These are phyloP conservation scores for Acorus gramineus DNA, from an alignment of 106 monocot species.

Conservation along the genomic window DNA sequence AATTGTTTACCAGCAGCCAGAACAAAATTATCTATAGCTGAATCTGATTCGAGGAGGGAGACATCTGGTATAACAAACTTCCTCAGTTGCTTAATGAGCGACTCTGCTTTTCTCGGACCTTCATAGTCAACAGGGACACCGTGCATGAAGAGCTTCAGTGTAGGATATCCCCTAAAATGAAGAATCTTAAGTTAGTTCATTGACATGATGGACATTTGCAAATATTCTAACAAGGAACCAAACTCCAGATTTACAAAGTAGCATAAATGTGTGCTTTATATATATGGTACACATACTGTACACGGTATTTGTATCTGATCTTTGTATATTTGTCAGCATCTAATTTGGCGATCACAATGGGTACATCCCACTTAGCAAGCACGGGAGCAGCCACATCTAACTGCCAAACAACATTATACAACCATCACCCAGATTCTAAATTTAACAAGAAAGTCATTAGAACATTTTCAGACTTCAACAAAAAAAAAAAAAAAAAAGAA, in stretches of 20 bases:
- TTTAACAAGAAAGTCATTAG: too few species aligned
- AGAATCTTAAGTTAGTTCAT: not conserved
- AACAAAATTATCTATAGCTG: conserved; percentile 56
- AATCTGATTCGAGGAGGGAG: conserved; percentile 62
- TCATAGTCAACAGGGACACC: conserved; percentile 74
- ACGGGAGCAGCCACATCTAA: conserved; percentile 82
- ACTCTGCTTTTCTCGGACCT: conserved; percentile 80
- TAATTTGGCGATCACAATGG: conserved; percentile 76
- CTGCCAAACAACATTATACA: conserved; percentile 29
- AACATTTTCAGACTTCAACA: too few species aligned
- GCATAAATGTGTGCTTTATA: too few species aligned
- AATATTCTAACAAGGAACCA: too few species aligned
- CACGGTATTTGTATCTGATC: conserved; percentile 70
- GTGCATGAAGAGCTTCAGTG: conserved; percentile 84
- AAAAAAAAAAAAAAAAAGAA: too few species aligned
- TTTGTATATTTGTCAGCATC: conserved; percentile 88
- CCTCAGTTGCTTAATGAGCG: conserved; percentile 62
- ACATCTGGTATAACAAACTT: conserved; percentile 91
- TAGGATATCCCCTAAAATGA: conserved; percentile 81
- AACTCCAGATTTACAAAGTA: too few species aligned
- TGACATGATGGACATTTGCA: too few species aligned
- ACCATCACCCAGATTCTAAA: too few species aligned
- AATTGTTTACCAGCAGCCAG: conserved; percentile 64
- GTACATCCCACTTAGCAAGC: conserved; percentile 49
- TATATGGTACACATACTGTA: conserved; percentile 47